Evolutionary conservation across 225 moss, liverwort and hornwort genomes (phyloP).

Genomic region (Polytrichum formosum): DNA sequence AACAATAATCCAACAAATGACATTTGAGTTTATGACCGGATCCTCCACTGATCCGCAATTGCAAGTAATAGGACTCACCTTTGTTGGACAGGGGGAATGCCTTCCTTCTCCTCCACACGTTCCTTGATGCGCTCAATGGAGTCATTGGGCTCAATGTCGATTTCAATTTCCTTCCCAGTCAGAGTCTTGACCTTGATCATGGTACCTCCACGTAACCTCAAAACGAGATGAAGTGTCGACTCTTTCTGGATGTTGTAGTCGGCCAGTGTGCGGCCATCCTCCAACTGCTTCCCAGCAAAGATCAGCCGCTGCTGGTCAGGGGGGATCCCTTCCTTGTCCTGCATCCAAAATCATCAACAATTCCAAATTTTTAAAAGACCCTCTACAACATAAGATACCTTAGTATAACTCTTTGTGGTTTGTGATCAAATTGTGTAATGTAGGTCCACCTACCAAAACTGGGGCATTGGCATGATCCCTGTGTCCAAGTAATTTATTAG

Average conservation of each 20-base stretch:
- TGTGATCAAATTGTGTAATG: not conserved
- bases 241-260: constrained; percentile 87
- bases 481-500: too few relatives aligned
- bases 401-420: not conserved
- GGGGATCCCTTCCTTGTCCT: constrained; percentile 77
- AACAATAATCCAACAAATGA: too few relatives aligned
- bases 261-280: constrained; percentile 86
- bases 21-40: too few relatives aligned
- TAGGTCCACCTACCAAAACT: not conserved
- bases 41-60: too few relatives aligned
- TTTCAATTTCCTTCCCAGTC: constrained; percentile 97
- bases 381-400: not conserved
- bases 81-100: constrained; percentile 96
- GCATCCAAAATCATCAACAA: constrained; percentile 10
- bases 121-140: constrained; percentile 97
- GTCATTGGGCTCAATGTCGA: constrained; percentile 96
- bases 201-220: constrained; percentile 86
- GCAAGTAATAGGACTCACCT: constrained; percentile 37
- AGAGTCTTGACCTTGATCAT: constrained; percentile 99
- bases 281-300: constrained; percentile 92
- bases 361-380: not conserved
- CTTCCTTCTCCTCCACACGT: constrained; percentile 99
- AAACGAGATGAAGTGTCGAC: constrained; percentile 78
- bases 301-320: constrained; percentile 81
- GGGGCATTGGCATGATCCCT: not conserved